Conservation (phyloP, 208 protist species). For the Tritrichomonas musculus region DNA sequence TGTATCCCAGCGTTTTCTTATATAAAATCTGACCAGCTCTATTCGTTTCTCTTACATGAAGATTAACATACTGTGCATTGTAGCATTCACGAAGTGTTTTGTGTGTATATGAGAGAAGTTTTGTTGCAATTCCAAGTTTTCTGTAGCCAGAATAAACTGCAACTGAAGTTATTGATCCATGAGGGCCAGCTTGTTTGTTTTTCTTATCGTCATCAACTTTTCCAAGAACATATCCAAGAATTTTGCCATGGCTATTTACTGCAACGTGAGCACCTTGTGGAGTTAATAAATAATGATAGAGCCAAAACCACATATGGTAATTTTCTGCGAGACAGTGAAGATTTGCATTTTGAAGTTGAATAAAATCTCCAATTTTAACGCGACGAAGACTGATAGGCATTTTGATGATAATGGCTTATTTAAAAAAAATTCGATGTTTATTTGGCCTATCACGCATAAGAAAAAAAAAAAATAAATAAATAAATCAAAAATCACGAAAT, state of each 20-base stretch:
- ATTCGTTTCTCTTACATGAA: constrained; percentile 22
- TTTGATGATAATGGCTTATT: neutral
- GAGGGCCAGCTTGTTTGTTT: neutral
- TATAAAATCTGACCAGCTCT: neutral
- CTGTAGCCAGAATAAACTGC: neutral
- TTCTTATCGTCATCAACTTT: neutral
- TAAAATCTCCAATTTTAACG: neutral
- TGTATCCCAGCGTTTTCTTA: neutral
- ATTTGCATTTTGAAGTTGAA: constrained; percentile 10
- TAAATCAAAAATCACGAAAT: no score
- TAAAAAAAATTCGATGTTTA: no score
- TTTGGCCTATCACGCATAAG: no score
- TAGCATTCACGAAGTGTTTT: neutral
- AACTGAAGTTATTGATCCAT: constrained; percentile 10
- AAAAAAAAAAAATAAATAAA: no score
- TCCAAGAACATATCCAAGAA: constrained; percentile 8
- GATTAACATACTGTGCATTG: neutral
- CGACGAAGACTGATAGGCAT: neutral
- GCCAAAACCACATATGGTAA: constrained; percentile 26
- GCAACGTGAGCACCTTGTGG: constrained; percentile 10
- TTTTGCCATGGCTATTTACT: neutral
- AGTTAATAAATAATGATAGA: neutral
- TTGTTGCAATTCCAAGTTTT: constrained; percentile 29
- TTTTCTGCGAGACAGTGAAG: constrained; percentile 15
- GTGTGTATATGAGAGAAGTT: neutral